phyloP scores from a whole-genome alignment of 2,329 filamentous ascomycete genomes.

The Lachnum nothofagi region DNA sequence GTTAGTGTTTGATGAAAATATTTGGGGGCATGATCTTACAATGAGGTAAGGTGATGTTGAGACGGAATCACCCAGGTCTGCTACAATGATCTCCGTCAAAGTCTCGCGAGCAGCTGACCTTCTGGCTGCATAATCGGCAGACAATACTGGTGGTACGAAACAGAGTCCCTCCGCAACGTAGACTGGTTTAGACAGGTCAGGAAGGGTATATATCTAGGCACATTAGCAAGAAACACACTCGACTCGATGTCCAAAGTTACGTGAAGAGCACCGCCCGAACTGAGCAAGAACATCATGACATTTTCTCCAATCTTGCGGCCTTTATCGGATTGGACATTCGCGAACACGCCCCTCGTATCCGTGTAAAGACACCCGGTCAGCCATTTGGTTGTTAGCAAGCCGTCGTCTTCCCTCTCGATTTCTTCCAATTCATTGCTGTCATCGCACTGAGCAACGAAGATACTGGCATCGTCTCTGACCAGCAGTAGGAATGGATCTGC shows the following conservation, averaged over 20 bases:
- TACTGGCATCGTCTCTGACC: constrained; percentile 75
- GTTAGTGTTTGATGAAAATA: constrained; percentile 8
- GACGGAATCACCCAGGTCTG: constrained; percentile 74
- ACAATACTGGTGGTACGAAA: constrained; percentile 71
- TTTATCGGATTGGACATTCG: constrained; percentile 38
- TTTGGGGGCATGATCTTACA: constrained; percentile 44
- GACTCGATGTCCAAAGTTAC: constrained; percentile 45
- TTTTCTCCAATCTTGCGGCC: constrained; percentile 41
- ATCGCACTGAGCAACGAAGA: constrained; percentile 74
- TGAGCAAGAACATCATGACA: constrained; percentile 72
- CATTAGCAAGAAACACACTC: constrained; percentile 12
- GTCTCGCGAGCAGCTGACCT: constrained; percentile 67
- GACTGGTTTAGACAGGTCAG: constrained; percentile 64
- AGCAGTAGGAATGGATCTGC: constrained; percentile 81
- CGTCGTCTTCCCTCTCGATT: constrained; percentile 57
- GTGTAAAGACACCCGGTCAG: constrained; percentile 76
- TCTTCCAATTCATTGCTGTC: constrained; percentile 81
- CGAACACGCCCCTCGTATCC: constrained; percentile 56
- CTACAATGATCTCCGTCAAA: constrained; percentile 73
- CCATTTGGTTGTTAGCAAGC: constrained; percentile 64
- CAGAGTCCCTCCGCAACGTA: constrained; percentile 72
- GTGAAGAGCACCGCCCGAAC: constrained; percentile 65
- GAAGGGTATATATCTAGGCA: constrained; percentile 66
- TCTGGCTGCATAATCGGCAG: constrained; percentile 63
- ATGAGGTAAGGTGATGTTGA: constrained; percentile 73